Evolutionary conservation across 179 eudicot genomes (phyloP).

Genomic region (Patellifolia procumbens): DNA sequence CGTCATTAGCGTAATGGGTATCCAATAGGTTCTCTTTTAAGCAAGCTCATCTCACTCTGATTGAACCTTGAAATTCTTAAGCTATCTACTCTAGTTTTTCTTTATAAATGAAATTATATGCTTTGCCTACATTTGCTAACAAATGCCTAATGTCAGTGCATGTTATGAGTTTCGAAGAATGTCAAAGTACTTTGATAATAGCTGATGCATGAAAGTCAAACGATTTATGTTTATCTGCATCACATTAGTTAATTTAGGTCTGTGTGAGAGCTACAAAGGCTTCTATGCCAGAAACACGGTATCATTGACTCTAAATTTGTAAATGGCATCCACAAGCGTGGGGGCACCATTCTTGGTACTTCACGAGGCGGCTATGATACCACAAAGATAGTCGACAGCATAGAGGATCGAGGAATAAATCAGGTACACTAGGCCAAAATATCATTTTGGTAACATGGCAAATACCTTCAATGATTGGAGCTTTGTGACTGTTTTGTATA

Average conservation of each 20-base stretch:
- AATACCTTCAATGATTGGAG: background rate
- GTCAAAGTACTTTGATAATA: background rate
- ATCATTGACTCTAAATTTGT: slow-evolving; percentile 69
- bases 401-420: slow-evolving; percentile 86
- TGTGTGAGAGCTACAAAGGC: slow-evolving; percentile 79
- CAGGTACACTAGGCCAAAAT: slow-evolving; percentile 49
- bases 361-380: slow-evolving; percentile 94
- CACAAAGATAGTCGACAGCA: slow-evolving; percentile 86
- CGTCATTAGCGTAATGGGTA: slow-evolving; percentile 71
- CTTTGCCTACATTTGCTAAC: background rate
- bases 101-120: background rate
- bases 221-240: background rate
- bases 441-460: slow-evolving; percentile 1
- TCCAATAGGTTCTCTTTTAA: slow-evolving; percentile 45
- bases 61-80: background rate
- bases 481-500: slow-evolving; percentile 19
- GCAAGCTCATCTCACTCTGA: background rate
- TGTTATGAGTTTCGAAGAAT: background rate
- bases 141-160: background rate
- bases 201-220: background rate
- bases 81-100: background rate
- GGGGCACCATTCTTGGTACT: slow-evolving; percentile 89
- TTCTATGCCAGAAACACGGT: slow-evolving; percentile 82
- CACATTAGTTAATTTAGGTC: slow-evolving; percentile 8
- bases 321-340: slow-evolving; percentile 88